Evolutionary conservation across 768 basidiomycete species (phyloP).

Genomic region (Phanerochaete carnosa): DNA sequence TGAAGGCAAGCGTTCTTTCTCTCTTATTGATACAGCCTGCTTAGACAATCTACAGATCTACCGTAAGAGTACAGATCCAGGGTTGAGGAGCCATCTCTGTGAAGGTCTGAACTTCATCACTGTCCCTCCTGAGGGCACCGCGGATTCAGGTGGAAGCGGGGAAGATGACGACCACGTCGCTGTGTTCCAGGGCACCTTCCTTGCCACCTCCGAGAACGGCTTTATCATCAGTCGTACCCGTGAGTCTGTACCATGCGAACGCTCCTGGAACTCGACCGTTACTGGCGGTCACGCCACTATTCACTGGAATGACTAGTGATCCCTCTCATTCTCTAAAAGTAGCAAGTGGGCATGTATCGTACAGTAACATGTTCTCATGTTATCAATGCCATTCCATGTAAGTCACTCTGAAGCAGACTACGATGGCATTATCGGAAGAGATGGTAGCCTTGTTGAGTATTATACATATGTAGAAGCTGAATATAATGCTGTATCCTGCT

Average conservation of each 20-base stretch:
- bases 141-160: too few relatives aligned
- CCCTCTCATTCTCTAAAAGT: background rate
- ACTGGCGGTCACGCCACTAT: background rate
- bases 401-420: too few relatives aligned
- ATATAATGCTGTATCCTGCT: too few relatives aligned
- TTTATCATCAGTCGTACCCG: conserved; percentile 5
- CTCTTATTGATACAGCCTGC: too few relatives aligned
- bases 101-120: background rate
- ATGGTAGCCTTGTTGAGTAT: too few relatives aligned
- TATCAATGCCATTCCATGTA: too few relatives aligned
- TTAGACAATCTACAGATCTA: conserved; percentile 5
- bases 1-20: conserved; percentile 41
- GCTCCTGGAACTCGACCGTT: conserved; percentile 6
- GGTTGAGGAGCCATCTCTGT: background rate
- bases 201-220: conserved; percentile 12
- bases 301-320: background rate
- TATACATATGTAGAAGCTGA: too few relatives aligned
- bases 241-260: background rate
- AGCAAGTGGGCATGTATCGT: background rate
- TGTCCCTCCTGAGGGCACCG: background rate
- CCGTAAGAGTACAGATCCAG: background rate
- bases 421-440: too few relatives aligned
- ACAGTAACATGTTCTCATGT: background rate
- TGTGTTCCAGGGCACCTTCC: conserved; percentile 1
- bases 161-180: background rate